Conservation (phyloP, 1,139 yeast genomes). For the Candida sp. region DNA sequence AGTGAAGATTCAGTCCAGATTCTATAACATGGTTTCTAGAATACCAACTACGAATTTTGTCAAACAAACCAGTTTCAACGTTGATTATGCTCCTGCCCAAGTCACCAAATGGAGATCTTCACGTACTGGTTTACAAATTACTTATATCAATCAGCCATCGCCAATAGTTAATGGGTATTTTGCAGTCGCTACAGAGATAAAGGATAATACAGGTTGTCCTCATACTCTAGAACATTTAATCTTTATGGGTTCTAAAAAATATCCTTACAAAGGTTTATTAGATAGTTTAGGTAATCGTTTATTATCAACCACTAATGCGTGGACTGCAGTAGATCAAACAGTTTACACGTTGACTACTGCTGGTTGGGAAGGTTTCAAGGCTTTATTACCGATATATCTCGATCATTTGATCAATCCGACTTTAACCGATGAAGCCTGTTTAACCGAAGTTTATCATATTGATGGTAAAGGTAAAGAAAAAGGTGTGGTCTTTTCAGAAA, state of each 20-base stretch:
- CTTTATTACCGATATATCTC: constrained; percentile 80
- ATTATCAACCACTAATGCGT: constrained; percentile 89
- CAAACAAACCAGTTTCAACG: constrained; percentile 49
- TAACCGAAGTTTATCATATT: constrained; percentile 93
- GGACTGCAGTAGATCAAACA: constrained; percentile 97
- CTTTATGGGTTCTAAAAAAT: constrained; percentile 89
- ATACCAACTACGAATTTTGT: constrained; percentile 21
- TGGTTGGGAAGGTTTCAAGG: constrained; percentile 94
- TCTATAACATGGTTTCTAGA: constrained; percentile 5
- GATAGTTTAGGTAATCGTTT: constrained; percentile 85
- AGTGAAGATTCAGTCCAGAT: not conserved
- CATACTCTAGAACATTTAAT: constrained; percentile 94
- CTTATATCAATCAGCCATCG: constrained; percentile 73
- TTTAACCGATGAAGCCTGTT: constrained; percentile 82
- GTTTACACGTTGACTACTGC: constrained; percentile 90
- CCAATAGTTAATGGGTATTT: constrained; percentile 93
- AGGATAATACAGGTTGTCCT: constrained; percentile 87
- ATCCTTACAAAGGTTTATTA: constrained; percentile 88
- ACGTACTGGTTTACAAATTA: constrained; percentile 80
- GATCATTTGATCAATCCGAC: constrained; percentile 89
- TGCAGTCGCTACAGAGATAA: constrained; percentile 91
- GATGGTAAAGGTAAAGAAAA: constrained; percentile 90
- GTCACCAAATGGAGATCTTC: constrained; percentile 69
- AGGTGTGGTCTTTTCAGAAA: constrained; percentile 97
- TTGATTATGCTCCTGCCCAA: constrained; percentile 61